Evolutionary conservation across 805 yeast species (phyloP).

Genomic region (Starmerella davenportii): DNA sequence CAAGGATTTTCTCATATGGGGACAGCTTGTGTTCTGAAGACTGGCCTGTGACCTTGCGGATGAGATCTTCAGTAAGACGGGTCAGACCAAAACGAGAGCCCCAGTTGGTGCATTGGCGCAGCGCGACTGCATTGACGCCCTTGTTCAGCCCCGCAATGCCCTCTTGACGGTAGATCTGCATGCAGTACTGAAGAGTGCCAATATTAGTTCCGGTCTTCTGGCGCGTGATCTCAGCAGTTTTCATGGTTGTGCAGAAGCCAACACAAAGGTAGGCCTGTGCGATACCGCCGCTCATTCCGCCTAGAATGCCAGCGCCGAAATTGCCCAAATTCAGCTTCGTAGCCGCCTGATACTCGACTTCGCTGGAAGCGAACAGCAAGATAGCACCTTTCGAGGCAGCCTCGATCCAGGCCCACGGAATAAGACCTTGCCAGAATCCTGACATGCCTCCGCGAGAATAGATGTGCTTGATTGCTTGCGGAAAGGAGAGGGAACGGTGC

Average conservation of each 20-base stretch:
- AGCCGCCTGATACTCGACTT: slow-evolving; percentile 65
- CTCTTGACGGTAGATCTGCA: slow-evolving; percentile 64
- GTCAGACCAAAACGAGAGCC: slow-evolving; percentile 92
- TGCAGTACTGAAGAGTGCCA: slow-evolving; percentile 70
- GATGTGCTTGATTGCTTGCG: slow-evolving; percentile 52
- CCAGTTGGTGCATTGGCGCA: slow-evolving; percentile 98
- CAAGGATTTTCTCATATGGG: slow-evolving; percentile 64
- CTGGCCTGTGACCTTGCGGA: slow-evolving; percentile 39
- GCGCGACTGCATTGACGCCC: slow-evolving; percentile 98
- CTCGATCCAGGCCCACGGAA: slow-evolving; percentile 99
- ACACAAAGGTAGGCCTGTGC: slow-evolving; percentile 89
- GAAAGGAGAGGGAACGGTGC: slow-evolving; percentile 52
- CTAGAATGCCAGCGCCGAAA: slow-evolving; percentile 77
- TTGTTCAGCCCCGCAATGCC: slow-evolving; percentile 90
- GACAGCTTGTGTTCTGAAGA: slow-evolving; percentile 39
- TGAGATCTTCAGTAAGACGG: slow-evolving; percentile 74
- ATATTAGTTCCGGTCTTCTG: slow-evolving; percentile 48
- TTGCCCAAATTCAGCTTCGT: slow-evolving; percentile 37
- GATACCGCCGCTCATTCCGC: slow-evolving; percentile 91
- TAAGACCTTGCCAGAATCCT: slow-evolving; percentile 93
- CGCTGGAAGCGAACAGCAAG: slow-evolving; percentile 76
- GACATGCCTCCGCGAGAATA: slow-evolving; percentile 85
- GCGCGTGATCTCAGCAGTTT: slow-evolving; percentile 93
- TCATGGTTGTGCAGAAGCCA: slow-evolving; percentile 99
- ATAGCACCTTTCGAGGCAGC: slow-evolving; percentile 99